These are phyloP conservation scores for Eustoma russellianum DNA, from an alignment of 257 asterid genomes.

Conservation along the genomic window DNA sequence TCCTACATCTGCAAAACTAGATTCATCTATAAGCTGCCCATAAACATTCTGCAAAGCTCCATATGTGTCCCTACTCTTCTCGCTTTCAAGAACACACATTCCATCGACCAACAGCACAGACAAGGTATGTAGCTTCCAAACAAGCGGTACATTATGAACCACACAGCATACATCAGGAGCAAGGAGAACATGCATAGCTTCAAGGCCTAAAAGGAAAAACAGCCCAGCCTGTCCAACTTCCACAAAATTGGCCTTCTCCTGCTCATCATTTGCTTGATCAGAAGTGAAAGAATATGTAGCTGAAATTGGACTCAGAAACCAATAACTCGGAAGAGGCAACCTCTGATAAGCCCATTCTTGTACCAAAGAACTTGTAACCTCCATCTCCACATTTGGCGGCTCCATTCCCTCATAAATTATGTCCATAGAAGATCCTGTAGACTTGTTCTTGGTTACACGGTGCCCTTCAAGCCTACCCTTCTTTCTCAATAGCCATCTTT, in stretches of 20 bases:
- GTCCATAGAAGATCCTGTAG: constrained; percentile 35
- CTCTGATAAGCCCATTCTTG: constrained; percentile 83
- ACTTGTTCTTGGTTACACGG: constrained; percentile 14
- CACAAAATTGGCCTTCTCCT: constrained; percentile 25
- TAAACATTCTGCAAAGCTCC: constrained; percentile 61
- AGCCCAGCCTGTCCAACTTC: constrained; percentile 70
- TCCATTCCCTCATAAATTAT: constrained; percentile 63
- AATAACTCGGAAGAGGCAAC: constrained; percentile 78
- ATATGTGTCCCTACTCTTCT: constrained; percentile 61
- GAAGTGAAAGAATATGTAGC: constrained; percentile 24
- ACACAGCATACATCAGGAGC: constrained; percentile 28
- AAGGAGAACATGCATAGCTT: constrained; percentile 39
- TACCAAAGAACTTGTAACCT: constrained; percentile 34
- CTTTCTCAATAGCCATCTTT: constrained; percentile 67
- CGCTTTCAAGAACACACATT: constrained; percentile 66
- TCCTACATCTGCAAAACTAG: constrained; percentile 1
- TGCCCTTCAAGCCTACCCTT: constrained; percentile 20
- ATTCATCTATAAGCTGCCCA: constrained; percentile 46
- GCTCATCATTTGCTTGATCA: constrained; percentile 9
- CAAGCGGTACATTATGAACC: constrained; percentile 39
- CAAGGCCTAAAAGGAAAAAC: constrained; percentile 74
- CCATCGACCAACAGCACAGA: constrained; percentile 56
- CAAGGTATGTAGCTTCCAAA: constrained; percentile 90
- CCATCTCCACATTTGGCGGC: constrained; percentile 13
- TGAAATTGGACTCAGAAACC: constrained; percentile 92